phyloP scores from a whole-genome alignment of 2,329 filamentous ascomycete genomes.

The Phialocephala sp. region DNA sequence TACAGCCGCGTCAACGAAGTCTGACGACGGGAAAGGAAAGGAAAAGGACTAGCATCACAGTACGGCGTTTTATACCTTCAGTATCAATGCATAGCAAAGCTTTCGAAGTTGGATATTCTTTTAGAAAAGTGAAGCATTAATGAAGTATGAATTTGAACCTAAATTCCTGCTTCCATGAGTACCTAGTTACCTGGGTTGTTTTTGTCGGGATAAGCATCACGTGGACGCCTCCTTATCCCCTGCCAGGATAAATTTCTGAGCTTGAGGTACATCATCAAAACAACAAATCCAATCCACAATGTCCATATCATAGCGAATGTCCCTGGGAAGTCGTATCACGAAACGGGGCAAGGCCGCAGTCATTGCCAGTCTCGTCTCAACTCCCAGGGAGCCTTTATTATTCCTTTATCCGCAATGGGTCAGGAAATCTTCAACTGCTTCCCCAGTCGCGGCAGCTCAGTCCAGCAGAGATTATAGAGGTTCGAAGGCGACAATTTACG shows the following conservation, averaged over 20 bases:
- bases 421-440: slow-evolving; percentile 37
- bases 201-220: neutral
- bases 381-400: slow-evolving; percentile 49
- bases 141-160: neutral
- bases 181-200: neutral
- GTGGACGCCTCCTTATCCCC: neutral
- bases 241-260: neutral
- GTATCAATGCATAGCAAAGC: slow-evolving; percentile 16
- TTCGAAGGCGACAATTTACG: neutral
- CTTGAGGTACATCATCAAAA: neutral
- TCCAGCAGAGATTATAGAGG: neutral
- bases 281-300: slow-evolving; percentile 23
- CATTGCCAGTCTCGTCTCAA: slow-evolving; percentile 45
- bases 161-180: neutral
- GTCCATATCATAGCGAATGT: slow-evolving; percentile 45
- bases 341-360: slow-evolving; percentile 47
- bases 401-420: slow-evolving; percentile 53
- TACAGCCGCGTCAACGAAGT: slow-evolving; percentile 12
- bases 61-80: slow-evolving; percentile 25
- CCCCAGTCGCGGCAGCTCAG: neutral
- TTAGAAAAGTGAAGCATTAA: neutral
- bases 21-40: slow-evolving; percentile 25
- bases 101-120: neutral
- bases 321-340: slow-evolving; percentile 49
- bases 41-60: slow-evolving; percentile 31